Base-by-base conservation (phyloP, 2,329 filamentous ascomycete species). In the Aspergillus fijiensis region DNA sequence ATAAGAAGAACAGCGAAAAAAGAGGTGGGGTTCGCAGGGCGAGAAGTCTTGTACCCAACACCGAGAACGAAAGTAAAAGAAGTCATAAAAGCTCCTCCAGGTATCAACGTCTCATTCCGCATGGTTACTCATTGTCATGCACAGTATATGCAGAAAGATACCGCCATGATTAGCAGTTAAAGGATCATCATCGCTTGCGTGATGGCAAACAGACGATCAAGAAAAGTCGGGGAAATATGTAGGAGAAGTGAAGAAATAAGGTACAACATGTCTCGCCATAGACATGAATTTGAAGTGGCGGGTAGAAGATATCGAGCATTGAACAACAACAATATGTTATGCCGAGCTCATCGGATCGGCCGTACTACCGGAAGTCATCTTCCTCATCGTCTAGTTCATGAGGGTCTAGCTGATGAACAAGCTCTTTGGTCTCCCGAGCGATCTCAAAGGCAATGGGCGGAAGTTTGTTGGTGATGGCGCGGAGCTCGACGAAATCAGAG, bases 371-470 rank as follows among this genome's bases (percentile, higher is more conserved):
- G 58, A 78, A 78, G 51, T 77, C 76, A 51, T 79, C 77, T 11
- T 77, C 76, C 42, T 78, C 71, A 11, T 70, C 72, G 16, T 65
- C 70, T 27, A 70, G 65, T 31, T 76, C 70, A 57, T 75, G 66
- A 4, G 71, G 69, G 55, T 84, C 81, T 33, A 83, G 74, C 35
- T 79, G 74, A 25, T 81, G 74, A 11, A 86, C 84, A 61, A 91
- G 78, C 72, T 90, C 91, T 80, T 94, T 95, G 55, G 89, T 90
- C 76, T 92, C 89, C 61, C 89, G 84, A 6, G 90, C 91, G 71
- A 94, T 89, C 76, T 92, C 89, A 75, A 96, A 96, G n/a, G 91
- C 91, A 66, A 95, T 87, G 2, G 91, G 91, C 11, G 91, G 91
- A 54, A 96, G 78, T 29, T 85, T 87, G 73, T 89, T 87, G 57